These are phyloP conservation scores for Penicillium italicum DNA, from an alignment of 2,329 filamentous ascomycete species.

Conservation along the genomic window DNA sequence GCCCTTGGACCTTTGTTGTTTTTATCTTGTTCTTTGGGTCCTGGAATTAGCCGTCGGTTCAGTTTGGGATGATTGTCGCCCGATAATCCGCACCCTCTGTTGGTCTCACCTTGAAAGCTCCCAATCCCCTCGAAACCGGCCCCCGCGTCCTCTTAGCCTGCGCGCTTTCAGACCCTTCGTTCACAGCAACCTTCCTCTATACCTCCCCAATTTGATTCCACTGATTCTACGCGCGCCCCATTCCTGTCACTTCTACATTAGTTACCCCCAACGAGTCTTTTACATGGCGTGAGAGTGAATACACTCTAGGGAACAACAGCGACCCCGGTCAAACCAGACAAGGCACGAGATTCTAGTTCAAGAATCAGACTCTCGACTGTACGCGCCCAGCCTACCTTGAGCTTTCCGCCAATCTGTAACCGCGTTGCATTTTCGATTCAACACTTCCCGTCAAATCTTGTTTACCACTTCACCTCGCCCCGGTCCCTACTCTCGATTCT, in stretches of 20 bases:
- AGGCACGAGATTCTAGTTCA: constrained; percentile 6
- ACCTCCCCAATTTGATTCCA: neutral
- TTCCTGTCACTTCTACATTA: neutral
- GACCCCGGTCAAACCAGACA: neutral
- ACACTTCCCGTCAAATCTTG: neutral
- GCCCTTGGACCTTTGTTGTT: constrained; percentile 17
- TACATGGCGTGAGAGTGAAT: constrained; percentile 26
- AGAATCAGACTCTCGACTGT: constrained; percentile 2
- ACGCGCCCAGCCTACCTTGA: constrained; percentile 1
- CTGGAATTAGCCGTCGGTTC: neutral
- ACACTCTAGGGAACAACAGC: neutral
- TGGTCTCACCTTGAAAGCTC: constrained; percentile 12
- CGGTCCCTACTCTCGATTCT: neutral
- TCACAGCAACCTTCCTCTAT: neutral
- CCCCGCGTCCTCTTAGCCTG: constrained; percentile 17
- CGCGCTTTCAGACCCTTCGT: constrained; percentile 11
- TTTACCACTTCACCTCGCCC: neutral
- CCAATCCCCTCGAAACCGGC: constrained; percentile 8
- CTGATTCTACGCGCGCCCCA: neutral
- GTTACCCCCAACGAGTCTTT: constrained; percentile 7
- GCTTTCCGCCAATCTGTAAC: neutral
- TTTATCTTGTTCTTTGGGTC: neutral
- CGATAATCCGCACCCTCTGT: constrained; percentile 7
- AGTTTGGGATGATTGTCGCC: constrained; percentile 4
- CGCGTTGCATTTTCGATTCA: neutral